Percentiles rank a stretch among this genome's conserved stretches.
Evolutionary conservation across 495 filamentous ascomycete genomes (phyloP).

Genomic region (Penicillium malachiteum): DNA sequence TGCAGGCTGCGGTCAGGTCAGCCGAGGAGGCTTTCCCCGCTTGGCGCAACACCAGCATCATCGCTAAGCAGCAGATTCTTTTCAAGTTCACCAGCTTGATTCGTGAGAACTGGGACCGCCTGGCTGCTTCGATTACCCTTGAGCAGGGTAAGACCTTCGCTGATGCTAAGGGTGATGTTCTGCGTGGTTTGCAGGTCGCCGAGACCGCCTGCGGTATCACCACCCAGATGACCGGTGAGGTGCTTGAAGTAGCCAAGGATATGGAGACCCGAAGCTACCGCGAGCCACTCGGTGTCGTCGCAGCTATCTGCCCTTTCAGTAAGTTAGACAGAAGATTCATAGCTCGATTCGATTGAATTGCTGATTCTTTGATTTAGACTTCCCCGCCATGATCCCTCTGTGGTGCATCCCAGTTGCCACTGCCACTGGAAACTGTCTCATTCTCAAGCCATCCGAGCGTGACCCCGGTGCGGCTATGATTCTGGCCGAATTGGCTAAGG

Average conservation of each 20-base stretch:
- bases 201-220: conserved; percentile 95
- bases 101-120: conserved; percentile 89
- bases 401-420: conserved; percentile 97
- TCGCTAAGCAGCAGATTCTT: conserved; percentile 91
- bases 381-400: conserved; percentile 98
- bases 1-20: conserved; percentile 81
- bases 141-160: conserved; percentile 99
- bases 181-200: conserved; percentile 93
- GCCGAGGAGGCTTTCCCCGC: conserved; percentile 86
- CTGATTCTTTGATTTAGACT: conserved; percentile 57
- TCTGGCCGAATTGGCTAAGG: conserved; percentile 82
- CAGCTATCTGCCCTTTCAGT: conserved; percentile 99
- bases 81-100: conserved; percentile 93
- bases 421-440: conserved; percentile 87
- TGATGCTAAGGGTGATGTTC: conserved; percentile 92
- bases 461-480: conserved; percentile 99
- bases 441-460: conserved; percentile 96
- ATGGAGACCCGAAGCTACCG: conserved; percentile 96
- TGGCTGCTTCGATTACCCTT: conserved; percentile 92
- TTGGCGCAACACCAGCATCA: conserved; percentile 82
- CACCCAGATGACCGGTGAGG: conserved; percentile 88
- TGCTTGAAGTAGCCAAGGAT: conserved; percentile 96
- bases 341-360: not conserved
- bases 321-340: conserved; percentile 35
- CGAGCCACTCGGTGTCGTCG: conserved; percentile 92